Base-by-base conservation (phyloP, 176 grass and related monocot species). In the Zoysia pacifica region DNA sequence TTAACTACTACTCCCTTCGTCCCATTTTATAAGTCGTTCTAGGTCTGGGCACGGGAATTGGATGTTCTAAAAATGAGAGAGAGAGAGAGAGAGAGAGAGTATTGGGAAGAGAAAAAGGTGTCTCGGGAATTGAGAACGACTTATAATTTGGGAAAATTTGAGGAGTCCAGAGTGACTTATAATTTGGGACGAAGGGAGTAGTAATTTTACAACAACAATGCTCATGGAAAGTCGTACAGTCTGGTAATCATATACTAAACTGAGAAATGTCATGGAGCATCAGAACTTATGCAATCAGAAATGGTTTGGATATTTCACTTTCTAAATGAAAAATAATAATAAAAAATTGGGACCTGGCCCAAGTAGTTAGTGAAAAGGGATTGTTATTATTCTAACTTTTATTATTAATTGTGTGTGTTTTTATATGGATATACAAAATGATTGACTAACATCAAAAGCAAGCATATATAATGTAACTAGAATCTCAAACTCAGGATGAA, bases 191-290 rank as follows among this genome's bases (percentile, higher is more conserved):
- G 28, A 28, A 28, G 28, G 28, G 28, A 28, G 67, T 37, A 11
- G 0, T 5, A 65, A 50, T 53, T 55, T 72, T 19, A 84, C 38
- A 55, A 48, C 14, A 60, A 50, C 16, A 42, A 20, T 45, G 47
- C 5, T 62, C 11, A 74, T 15, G 10, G 12, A 62, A 67, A 83
- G 68, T 3, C 9, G 11, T 72, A 15, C 41, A 59, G 50, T 85
- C 10, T 77, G 45, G 45, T 58, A 66, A 76, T 66, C 69, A 72
- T 71, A 71, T 66, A 64, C 40, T 81, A 81, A 58, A 60, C 63
- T 56, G 12, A n/a, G 0, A 50, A 83, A 75, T 75, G 40, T 84
- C 40, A 84, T 37, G 63, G 49, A 56, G 2, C 47, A 15, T 72
- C 18, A 16, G 39, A 73, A 59, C 45, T 67, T 79, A 28, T 69